Evolutionary conservation across 371 early-diverging fungal species (phyloP), one percentile per base, ranked within the genome.

Genomic region (Entomophthora muscae): DNA sequence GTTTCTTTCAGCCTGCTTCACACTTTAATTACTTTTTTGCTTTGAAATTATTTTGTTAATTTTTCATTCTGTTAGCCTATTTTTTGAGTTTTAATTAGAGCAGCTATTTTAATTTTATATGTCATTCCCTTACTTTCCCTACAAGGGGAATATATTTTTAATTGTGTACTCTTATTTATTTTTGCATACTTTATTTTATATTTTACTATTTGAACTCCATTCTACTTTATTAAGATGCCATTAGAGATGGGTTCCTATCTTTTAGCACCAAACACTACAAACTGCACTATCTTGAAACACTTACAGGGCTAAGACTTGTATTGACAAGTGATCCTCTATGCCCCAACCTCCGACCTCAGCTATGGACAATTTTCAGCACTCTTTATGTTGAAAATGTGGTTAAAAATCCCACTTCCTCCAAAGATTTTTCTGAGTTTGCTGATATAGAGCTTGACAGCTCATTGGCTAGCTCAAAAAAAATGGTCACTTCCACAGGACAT

Each of bases 161-260:
- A 10, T 42, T 42, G 42, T 55, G 55, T 55, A 22, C 31, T 23
- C 17, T 17, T 58, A 3, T 58, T 58, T 30, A 23, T 27, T 28
- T 58, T n/a, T n/a, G n/a, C n/a, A n/a, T n/a, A n/a, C n/a, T n/a
- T n/a, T n/a, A n/a, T n/a, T n/a, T n/a, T n/a, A n/a, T n/a, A n/a
- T n/a, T n/a, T n/a, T n/a, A n/a, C n/a, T n/a, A n/a, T n/a, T n/a
- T n/a, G n/a, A n/a, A n/a, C n/a, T n/a, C n/a, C n/a, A n/a, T n/a
- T n/a, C n/a, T n/a, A n/a, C n/a, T n/a, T n/a, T n/a, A n/a, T n/a
- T n/a, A n/a, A n/a, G n/a, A n/a, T n/a, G n/a, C n/a, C n/a, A n/a
- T 28, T 28, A 58, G 59, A 58, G 59, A 58, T 58, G 59, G 59
- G 21, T 58, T 58, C 22, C 31, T 58, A 12, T 28, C 59, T n/a